Evolutionary conservation across 73 alveolate species (phyloP).

Genomic region (Paramecium sonneborni): DNA sequence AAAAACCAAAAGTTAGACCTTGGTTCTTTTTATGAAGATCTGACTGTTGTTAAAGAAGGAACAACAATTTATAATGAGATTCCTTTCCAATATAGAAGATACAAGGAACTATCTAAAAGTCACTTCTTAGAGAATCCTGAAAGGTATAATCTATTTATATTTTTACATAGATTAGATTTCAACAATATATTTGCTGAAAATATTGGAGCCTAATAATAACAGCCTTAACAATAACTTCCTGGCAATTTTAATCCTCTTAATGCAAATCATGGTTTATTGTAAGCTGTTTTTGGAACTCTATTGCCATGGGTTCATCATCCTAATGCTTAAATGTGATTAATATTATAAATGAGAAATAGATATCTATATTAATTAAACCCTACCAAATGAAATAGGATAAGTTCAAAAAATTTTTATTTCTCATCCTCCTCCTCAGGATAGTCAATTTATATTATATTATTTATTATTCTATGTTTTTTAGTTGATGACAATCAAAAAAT

Average conservation of each 20-base stretch:
- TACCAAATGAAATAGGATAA: neutral
- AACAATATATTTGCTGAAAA: conserved; percentile 36
- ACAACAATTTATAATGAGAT: neutral
- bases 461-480: neutral
- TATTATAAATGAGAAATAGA: conserved; percentile 17
- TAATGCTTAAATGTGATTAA: conserved; percentile 26
- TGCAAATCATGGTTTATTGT: conserved; percentile 29
- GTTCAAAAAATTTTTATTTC: neutral
- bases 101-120: neutral
- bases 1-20: neutral
- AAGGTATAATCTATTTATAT: neutral
- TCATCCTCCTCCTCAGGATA: neutral
- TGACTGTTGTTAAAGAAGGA: neutral
- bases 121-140: conserved; percentile 37
- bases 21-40: neutral
- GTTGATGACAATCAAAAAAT: neutral
- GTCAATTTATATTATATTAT: neutral
- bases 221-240: neutral
- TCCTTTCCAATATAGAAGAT: conserved; percentile 35
- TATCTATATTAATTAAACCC: neutral
- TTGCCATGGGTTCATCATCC: conserved; percentile 54
- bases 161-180: neutral
- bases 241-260: conserved; percentile 22
- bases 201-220: conserved; percentile 5
- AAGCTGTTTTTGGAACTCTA: conserved; percentile 29